Evolutionary conservation across 805 yeast species (phyloP).

Genomic region (Diddensiella santjacobensis): DNA sequence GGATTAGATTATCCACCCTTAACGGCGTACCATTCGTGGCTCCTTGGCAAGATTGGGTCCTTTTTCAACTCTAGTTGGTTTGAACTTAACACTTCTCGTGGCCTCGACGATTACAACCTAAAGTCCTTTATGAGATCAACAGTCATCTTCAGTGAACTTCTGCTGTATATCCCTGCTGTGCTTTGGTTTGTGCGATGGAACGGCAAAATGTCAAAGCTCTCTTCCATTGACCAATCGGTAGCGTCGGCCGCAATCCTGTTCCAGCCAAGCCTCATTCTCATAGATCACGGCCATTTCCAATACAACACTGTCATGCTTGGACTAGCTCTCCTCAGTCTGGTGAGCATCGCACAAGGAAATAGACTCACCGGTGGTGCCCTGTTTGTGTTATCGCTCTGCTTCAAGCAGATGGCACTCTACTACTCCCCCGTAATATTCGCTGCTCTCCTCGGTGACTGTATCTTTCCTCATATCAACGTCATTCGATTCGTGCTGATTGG

Average conservation of each 20-base stretch:
- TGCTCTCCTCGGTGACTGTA: constrained; percentile 60
- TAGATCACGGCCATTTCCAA: constrained; percentile 98
- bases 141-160: constrained; percentile 68
- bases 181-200: constrained; percentile 65
- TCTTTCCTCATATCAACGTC: constrained; percentile 46
- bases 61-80: constrained; percentile 71
- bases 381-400: constrained; percentile 73
- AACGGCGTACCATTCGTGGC: constrained; percentile 88
- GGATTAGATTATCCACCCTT: constrained; percentile 96
- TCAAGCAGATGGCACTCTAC: constrained; percentile 94
- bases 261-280: constrained; percentile 76
- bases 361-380: constrained; percentile 66
- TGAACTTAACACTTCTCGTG: constrained; percentile 66
- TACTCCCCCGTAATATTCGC: constrained; percentile 87
- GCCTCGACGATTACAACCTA: constrained; percentile 60
- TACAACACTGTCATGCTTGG: constrained; percentile 95
- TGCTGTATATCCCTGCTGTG: constrained; percentile 77
- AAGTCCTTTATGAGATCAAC: constrained; percentile 84
- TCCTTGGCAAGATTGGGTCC: constrained; percentile 67
- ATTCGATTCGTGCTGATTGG: constrained; percentile 60
- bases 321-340: constrained; percentile 62
- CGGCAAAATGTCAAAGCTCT: constrained; percentile 52
- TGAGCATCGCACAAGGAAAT: constrained; percentile 60
- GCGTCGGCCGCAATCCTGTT: constrained; percentile 74
- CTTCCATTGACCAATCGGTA: constrained; percentile 71